A percentile compares a stretch with the other conserved stretches of the same genome.
These are phyloP conservation scores for Plantago major DNA, from an alignment of 257 asterid genomes.

Conservation along the genomic window DNA sequence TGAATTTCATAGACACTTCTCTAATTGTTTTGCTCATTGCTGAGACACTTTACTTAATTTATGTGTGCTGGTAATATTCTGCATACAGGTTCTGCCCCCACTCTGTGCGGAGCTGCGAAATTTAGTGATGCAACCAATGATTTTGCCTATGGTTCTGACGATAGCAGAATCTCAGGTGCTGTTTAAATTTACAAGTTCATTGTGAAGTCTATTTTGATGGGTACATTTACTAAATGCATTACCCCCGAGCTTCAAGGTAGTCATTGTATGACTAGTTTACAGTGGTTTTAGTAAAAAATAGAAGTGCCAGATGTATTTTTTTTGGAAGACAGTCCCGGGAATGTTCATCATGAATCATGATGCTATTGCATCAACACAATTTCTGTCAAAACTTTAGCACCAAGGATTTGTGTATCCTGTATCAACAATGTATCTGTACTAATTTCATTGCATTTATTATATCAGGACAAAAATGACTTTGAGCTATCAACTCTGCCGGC, in stretches of 20 bases:
- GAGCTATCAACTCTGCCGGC: conserved; percentile 93
- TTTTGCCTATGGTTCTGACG: conserved; percentile 97
- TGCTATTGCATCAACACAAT: conserved; percentile 2
- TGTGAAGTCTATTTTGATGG: conserved; percentile 20
- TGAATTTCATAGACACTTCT: conserved; percentile 6
- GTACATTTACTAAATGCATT: conserved; percentile 4
- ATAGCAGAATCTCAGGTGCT: conserved; percentile 97
- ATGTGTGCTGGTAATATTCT: conserved; percentile 21
- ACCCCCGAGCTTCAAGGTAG: neutral
- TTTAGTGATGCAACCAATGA: conserved; percentile 98
- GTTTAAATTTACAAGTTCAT: conserved; percentile 15
- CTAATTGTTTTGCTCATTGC: conserved; percentile 19
- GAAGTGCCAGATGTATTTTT: conserved; percentile 7
- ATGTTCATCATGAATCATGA: too few relatives aligned
- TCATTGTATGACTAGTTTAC: conserved; percentile 3
- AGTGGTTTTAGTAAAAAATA: too few relatives aligned
- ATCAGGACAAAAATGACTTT: conserved; percentile 94
- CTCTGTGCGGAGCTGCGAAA: conserved; percentile 98
- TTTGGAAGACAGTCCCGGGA: conserved; percentile 8
- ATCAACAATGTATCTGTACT: neutral
- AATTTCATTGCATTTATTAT: conserved; percentile 18
- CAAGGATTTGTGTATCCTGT: conserved; percentile 6
- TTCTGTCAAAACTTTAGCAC: neutral
- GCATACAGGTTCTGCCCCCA: conserved; percentile 94
- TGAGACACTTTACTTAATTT: conserved; percentile 19